Evolutionary conservation across 345 rosid genomes (phyloP).

Genomic region (Eucalyptus sp.): DNA sequence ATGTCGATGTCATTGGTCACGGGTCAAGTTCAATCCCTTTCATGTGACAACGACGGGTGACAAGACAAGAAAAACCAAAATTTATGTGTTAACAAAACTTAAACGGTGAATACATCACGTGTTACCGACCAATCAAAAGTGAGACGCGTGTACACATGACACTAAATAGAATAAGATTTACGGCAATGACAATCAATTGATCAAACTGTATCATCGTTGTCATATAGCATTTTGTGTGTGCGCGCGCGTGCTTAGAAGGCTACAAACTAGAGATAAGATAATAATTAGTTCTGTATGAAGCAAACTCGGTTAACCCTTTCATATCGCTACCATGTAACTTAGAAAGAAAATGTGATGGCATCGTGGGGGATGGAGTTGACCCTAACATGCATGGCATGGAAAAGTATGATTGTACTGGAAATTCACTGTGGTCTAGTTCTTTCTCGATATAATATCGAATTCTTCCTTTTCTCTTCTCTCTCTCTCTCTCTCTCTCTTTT

Average conservation of each 20-base stretch:
- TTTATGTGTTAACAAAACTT: not conserved
- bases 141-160: not conserved
- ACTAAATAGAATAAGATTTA: rapidly evolving
- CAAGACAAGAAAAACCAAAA: not conserved
- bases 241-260: not conserved
- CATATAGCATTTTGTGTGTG: not conserved
- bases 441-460: not conserved
- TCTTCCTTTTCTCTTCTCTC: not conserved
- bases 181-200: not conserved
- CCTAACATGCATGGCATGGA: not conserved
- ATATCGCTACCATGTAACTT: not conserved
- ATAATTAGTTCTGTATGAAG: not conserved
- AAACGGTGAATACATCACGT: rapidly evolving
- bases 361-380: not conserved
- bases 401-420: not conserved
- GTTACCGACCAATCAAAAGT: not conserved
- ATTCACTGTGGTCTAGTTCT: not conserved
- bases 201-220: not conserved
- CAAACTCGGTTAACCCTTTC: not conserved
- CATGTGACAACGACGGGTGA: not conserved
- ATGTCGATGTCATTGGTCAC: not conserved
- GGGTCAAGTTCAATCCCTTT: not conserved
- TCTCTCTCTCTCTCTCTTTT: not conserved
- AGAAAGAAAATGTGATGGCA: not conserved
- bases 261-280: not conserved